Percentiles rank a stretch among this genome's conserved stretches.
Conservation (phyloP, 306 rosid species). For the Ammopiptanthus mongolicus region DNA sequence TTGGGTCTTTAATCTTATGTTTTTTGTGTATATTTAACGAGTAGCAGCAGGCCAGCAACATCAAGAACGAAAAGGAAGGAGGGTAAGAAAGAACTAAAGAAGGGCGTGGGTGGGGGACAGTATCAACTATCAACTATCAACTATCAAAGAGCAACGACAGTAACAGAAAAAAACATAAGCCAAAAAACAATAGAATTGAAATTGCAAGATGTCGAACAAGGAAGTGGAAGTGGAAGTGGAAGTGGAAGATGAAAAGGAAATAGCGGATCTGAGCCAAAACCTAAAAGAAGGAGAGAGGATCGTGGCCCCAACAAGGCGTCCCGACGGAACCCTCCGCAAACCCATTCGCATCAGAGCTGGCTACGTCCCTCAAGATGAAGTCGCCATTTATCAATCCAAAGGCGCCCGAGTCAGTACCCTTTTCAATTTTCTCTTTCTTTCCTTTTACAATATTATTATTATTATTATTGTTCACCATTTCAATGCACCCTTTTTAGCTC, state of each 20-base stretch:
- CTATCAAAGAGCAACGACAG: no score
- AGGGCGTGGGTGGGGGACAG: no score
- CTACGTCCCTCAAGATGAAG: constrained; percentile 82
- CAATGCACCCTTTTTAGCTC: neutral
- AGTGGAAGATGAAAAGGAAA: no score
- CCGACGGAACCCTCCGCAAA: constrained; percentile 89
- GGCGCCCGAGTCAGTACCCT: constrained; percentile 49
- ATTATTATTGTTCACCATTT: neutral
- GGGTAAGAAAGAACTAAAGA: no score
- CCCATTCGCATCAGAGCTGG: constrained; percentile 83
- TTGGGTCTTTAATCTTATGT: no score
- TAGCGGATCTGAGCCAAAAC: constrained; percentile 46
- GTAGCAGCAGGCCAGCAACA: no score
- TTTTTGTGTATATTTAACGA: no score
- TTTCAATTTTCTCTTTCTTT: neutral
- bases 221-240: neutral
- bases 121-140: no score
- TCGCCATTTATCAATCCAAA: constrained; percentile 81
- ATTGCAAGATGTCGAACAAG: neutral
- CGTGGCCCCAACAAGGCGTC: constrained; percentile 74
- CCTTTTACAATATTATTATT: neutral
- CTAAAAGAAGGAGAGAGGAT: constrained; percentile 86
- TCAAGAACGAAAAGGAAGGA: no score
- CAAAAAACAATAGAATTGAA: neutral
- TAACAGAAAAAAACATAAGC: no score